Evolutionary conservation across 805 yeast genomes (phyloP), one percentile per base, ranked within the genome.

Genomic region (Cephaloascus albidus): DNA sequence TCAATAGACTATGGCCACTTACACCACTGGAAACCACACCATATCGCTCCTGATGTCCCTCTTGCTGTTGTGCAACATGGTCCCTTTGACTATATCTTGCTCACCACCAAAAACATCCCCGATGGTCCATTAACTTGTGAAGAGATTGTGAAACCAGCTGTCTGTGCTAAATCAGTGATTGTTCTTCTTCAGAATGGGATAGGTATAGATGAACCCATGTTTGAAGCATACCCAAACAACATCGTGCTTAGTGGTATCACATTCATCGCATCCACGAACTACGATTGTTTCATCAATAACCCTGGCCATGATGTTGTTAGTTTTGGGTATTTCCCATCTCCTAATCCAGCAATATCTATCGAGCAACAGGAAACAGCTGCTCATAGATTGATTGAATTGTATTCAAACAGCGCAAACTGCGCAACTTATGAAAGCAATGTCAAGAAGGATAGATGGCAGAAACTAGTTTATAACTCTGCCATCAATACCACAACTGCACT

Each of bases 1-100:
- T 81, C 87, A 0, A 56, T 66, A 27, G 83, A 78, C 45, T 80
- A 82, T 51, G 89, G 90, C 10, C 44, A 58, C 4, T 48, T 79
- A 33, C 50, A 59, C n/a, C 49, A 55, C 32, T 83, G 81, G 78
- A 68, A 59, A 45, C 90, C 90, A 46, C 28, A 59, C 54, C 45
- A 57, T 62, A 30, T 71, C 43, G 66, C 60, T 14, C 55, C 63
- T 18, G 64, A 73, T 0, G 68, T 69, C 3, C 73, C 65, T 4
- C 81, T 81, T 1, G 60, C 66, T 31, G 33, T n/a, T 15, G 16
- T 12, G n/a, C 20, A 16, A 6, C 23, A 18, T 33, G 36, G 23
- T 18, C 36, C 36, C 2, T 52, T 40, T 36, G 55, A 51, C 37
- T 52, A 38, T 35, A 44, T 52, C 15, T 48, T 52, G 15, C 41